Conservation (phyloP, 768 basidiomycete species). For the Rhizopogon roseolus region DNA sequence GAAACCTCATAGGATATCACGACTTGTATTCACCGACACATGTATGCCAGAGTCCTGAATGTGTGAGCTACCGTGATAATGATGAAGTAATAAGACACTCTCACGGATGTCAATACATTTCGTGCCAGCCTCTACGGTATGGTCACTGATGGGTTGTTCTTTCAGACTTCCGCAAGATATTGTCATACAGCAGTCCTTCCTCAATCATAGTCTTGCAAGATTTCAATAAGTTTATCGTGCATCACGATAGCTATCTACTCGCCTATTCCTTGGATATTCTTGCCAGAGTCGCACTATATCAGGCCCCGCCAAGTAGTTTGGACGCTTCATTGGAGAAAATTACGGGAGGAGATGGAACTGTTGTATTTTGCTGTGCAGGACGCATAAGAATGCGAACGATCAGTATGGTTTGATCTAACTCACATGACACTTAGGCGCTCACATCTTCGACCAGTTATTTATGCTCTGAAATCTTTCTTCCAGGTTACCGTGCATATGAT, state of each 20-base stretch:
- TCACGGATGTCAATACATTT: constrained; percentile 3
- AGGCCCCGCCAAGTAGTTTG: constrained; percentile 40
- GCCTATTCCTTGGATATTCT: constrained; percentile 73
- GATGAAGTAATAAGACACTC: neutral
- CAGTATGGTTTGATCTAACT: constrained; percentile 30
- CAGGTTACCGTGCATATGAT: constrained; percentile 57
- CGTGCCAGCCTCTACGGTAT: constrained; percentile 16
- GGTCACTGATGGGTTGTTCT: neutral
- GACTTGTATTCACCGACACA: constrained; percentile 1
- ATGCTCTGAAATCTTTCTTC: constrained; percentile 56
- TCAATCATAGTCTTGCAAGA: constrained; percentile 54
- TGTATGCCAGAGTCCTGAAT: neutral
- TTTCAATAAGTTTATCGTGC: constrained; percentile 67
- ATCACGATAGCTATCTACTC: constrained; percentile 49
- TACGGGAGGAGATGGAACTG: constrained; percentile 45
- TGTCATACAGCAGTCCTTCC: constrained; percentile 45
- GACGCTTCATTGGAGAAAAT: constrained; percentile 60
- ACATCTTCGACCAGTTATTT: constrained; percentile 48
- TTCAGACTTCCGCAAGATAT: constrained; percentile 54
- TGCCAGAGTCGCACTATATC: constrained; percentile 50
- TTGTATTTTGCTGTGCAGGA: constrained; percentile 60
- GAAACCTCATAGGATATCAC: neutral
- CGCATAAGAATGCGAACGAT: constrained; percentile 49
- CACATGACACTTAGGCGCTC: neutral
- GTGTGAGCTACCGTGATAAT: neutral